Percentiles rank a stretch among this genome's conserved stretches.
phyloP scores from a whole-genome alignment of 768 basidiomycete species.

The Pisolithus microcarpus region DNA sequence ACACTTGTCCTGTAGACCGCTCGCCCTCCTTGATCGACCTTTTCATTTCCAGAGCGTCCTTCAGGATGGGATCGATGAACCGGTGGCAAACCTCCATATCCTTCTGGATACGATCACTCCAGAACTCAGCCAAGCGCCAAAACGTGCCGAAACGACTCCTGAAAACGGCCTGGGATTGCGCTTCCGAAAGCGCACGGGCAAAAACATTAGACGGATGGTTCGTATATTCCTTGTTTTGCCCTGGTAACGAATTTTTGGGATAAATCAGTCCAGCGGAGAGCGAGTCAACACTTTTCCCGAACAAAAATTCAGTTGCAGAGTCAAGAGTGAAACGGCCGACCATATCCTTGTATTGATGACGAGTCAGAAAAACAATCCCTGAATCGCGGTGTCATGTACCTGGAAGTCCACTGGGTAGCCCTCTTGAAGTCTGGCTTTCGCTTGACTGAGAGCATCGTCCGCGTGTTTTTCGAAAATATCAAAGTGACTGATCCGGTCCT shows the following conservation, averaged over 20 bases:
- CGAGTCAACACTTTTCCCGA: constrained; percentile 40
- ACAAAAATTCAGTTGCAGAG: constrained; percentile 52
- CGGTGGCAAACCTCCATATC: constrained; percentile 42
- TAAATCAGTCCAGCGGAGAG: constrained; percentile 44
- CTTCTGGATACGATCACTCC: constrained; percentile 38
- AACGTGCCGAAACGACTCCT: constrained; percentile 35
- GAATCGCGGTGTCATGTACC: constrained; percentile 19
- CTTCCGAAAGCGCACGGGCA: constrained; percentile 42
- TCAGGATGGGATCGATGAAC: constrained; percentile 49
- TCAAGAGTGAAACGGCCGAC: constrained; percentile 54
- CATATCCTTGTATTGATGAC: constrained; percentile 34
- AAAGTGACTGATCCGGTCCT: constrained; percentile 47
- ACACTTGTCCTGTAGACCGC: constrained; percentile 12
- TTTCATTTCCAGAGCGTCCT: constrained; percentile 39
- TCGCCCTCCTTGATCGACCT: constrained; percentile 16
- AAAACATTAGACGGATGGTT: constrained; percentile 36
- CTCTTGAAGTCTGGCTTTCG: constrained; percentile 36
- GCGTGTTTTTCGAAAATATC: constrained; percentile 49
- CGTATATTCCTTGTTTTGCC: constrained; percentile 6
- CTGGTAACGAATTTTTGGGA: constrained; percentile 25
- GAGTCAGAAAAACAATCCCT: not conserved
- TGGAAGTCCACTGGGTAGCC: constrained; percentile 53
- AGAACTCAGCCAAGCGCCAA: constrained; percentile 52
- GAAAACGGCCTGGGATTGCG: constrained; percentile 35
- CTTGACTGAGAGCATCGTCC: constrained; percentile 37